These are phyloP conservation scores for Podospora sp. DNA, from an alignment of 495 filamentous ascomycete genomes.

Conservation along the genomic window DNA sequence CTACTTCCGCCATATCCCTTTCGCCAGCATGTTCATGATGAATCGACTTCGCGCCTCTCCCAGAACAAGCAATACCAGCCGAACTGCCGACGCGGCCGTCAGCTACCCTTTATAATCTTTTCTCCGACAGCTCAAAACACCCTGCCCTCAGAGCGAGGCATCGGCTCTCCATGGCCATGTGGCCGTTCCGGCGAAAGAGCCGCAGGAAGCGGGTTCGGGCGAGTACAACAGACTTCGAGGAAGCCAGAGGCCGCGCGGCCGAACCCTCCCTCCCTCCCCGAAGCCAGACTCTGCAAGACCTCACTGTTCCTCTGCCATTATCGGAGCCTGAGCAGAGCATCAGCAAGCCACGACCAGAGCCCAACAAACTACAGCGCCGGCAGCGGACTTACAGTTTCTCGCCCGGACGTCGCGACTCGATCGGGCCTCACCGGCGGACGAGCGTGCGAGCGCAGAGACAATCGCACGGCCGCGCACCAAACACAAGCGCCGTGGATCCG, in stretches of 20 bases:
- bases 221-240: constrained; percentile 41
- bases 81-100: background rate
- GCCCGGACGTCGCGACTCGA: constrained; percentile 51
- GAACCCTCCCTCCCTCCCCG: constrained; percentile 35
- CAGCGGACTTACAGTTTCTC: constrained; percentile 57
- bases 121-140: background rate
- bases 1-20: constrained; percentile 3
- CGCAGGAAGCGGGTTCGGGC: constrained; percentile 47
- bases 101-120: constrained; percentile 13
- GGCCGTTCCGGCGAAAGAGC: constrained; percentile 75
- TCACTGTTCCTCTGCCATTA: constrained; percentile 18
- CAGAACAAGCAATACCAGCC: constrained; percentile 3
- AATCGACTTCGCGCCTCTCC: constrained; percentile 16
- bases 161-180: constrained; percentile 64
- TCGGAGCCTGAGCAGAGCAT: constrained; percentile 26
- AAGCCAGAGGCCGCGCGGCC: constrained; percentile 29
- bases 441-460: constrained; percentile 33
- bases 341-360: constrained; percentile 42
- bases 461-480: constrained; percentile 36
- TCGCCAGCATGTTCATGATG: constrained; percentile 30
- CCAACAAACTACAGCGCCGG: constrained; percentile 52
- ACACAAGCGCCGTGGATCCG: constrained; percentile 21
- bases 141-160: background rate
- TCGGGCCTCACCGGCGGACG: constrained; percentile 39
- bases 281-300: constrained; percentile 44